Evolutionary conservation across 2,329 filamentous ascomycete species (phyloP), one percentile per base, ranked within the genome.

Genomic region (Alternaria conjuncta): DNA sequence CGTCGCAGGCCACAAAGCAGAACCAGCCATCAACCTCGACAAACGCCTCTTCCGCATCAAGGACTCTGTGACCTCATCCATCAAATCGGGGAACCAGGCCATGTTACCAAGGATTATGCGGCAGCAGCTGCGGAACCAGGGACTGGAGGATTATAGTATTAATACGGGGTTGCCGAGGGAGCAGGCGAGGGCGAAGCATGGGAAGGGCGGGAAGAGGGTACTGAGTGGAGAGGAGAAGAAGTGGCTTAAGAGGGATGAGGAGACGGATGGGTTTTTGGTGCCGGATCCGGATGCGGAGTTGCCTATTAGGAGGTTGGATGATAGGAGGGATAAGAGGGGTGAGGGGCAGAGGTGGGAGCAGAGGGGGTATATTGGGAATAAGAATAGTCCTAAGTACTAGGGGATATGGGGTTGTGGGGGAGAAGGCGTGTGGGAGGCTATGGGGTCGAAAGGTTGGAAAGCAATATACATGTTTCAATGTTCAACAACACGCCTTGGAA

Each of bases 41-140:
- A 55, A 50, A 6, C 55, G 70, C 13, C n/a, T 74, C 2, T 43
- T 66, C 11, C 58, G 45, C 10, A 63, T 76, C 15, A 70, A 75
- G 50, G 8, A 3, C 1, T 44, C 57, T 1, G 72, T 75, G 3
- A 13, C 30, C 25, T 9, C 45, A 3, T 57, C 56, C 6, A 61
- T 75, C 9, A 20, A 45, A 12, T 1, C 59, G 7, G 68, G 70
- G 10, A 53, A 41, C 15, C 60, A 68, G 20, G 11, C 25, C 36
- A 46, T 68, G 53, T 41, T 74, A 12, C 71, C 73, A 7, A 60
- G 13, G 49, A 10, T 5, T 7, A 23, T 68, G 23, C 69, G 70
- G 2, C 6, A 50, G 23, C 28, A 57, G 28, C 23, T 70, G 15
- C 9, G 20, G 8, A 44, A 64, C 3, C 3, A 30, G 10, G 65